Evolutionary conservation across 805 yeast species (phyloP).

Genomic region (Torulaspora indica): DNA sequence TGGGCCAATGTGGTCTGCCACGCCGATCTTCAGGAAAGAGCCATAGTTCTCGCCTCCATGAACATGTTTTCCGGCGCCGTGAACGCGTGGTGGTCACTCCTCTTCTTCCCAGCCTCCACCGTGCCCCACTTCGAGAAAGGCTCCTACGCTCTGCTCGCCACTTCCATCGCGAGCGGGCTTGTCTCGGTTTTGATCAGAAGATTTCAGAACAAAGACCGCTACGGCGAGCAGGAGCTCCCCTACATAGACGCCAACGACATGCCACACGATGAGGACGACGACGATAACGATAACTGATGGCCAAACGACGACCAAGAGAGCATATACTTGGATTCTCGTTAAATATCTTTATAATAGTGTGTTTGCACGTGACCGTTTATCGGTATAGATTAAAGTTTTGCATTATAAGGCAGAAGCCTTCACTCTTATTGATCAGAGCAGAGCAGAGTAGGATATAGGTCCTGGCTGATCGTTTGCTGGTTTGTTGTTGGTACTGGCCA

Average conservation of each 20-base stretch:
- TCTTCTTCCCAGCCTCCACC: slow-evolving; percentile 49
- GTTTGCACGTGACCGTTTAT: neutral
- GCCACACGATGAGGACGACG: slow-evolving; percentile 19
- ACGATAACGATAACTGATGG: slow-evolving; percentile 19
- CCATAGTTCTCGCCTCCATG: slow-evolving; percentile 61
- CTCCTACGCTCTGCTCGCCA: slow-evolving; percentile 53
- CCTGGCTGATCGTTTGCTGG: slow-evolving; percentile 2
- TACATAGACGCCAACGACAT: slow-evolving; percentile 31
- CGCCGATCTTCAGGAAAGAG: slow-evolving; percentile 58
- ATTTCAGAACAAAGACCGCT: slow-evolving; percentile 40
- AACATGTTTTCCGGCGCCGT: slow-evolving; percentile 60
- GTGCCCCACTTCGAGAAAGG: slow-evolving; percentile 52
- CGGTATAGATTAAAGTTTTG: no score
- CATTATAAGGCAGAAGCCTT: no score
- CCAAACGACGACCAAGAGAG: slow-evolving; percentile 8
- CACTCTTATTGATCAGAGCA: neutral
- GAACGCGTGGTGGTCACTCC: slow-evolving; percentile 59
- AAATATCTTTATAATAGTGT: neutral
- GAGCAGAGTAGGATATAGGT: neutral
- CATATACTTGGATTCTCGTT: neutral
- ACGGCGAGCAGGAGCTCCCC: slow-evolving; percentile 20
- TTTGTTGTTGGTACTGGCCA: slow-evolving; percentile 17
- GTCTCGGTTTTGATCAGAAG: slow-evolving; percentile 41
- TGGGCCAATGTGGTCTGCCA: slow-evolving; percentile 61
- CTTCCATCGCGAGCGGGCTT: slow-evolving; percentile 42